These are phyloP conservation scores for Metschnikowia lachancei DNA, from an alignment of 805 yeast species.

Conservation along the genomic window DNA sequence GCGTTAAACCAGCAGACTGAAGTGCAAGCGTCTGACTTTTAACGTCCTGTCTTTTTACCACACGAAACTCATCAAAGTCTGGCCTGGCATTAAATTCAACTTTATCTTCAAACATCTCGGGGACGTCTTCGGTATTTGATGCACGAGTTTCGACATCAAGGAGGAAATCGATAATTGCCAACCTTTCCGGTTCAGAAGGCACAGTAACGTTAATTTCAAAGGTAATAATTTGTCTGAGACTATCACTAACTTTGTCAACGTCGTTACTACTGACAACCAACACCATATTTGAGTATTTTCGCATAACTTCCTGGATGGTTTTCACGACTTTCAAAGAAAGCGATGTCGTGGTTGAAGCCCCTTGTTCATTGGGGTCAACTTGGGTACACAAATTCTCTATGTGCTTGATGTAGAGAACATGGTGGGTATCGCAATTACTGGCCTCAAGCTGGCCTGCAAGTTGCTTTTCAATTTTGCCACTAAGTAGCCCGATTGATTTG, in stretches of 20 bases:
- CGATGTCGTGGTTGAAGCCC: conserved; percentile 39
- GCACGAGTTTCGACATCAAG: conserved; percentile 24
- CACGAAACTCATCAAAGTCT: conserved; percentile 21
- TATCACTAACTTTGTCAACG: conserved; percentile 63
- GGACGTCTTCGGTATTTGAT: conserved; percentile 11
- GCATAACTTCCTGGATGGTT: conserved; percentile 53
- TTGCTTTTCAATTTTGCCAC: conserved; percentile 69
- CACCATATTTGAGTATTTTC: conserved; percentile 43
- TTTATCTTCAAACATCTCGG: conserved; percentile 21
- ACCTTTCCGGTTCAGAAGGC: conserved; percentile 76
- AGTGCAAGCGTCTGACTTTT: conserved; percentile 58
- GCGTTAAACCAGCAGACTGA: conserved; percentile 91
- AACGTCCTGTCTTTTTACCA: conserved; percentile 39
- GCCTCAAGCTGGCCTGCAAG: conserved; percentile 34
- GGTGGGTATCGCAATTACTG: conserved; percentile 28
- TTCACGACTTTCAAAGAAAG: conserved; percentile 55
- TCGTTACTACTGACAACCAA: conserved; percentile 67
- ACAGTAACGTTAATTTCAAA: conserved; percentile 76
- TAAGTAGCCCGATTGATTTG: conserved; percentile 73
- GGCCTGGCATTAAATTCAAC: conserved; percentile 20
- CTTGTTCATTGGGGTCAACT: conserved; percentile 55
- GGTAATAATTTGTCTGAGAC: conserved; percentile 63
- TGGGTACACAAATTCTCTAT: conserved; percentile 72
- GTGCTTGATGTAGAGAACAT: conserved; percentile 63
- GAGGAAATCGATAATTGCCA: conserved; percentile 55